Base-by-base conservation (phyloP, 768 basidiomycete genomes). In the Ramaria sp. region DNA sequence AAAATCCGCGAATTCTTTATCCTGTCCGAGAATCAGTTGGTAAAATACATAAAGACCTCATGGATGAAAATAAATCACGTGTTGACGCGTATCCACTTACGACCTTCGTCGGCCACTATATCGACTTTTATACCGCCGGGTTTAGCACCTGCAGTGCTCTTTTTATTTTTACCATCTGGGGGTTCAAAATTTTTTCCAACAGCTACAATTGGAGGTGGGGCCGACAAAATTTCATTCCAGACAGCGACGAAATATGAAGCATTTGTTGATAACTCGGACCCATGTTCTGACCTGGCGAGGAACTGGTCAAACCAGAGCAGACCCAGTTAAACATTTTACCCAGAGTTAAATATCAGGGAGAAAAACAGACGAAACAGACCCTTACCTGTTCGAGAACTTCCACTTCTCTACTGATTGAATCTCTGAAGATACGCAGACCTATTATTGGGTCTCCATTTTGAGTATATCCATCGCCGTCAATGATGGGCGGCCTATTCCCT, bases 61-160 rank as follows among this genome's bases (percentile, higher is more conserved):
- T 30, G 31, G 49, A 17, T 12, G 10, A 15, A 27, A 20, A 24
- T n/a, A 31, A 80, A 85, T 66, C 65, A 91, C 91, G 91, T 92
- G 69, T 92, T 93, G 37, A 93, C 79, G 62, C 90, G 78, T 41
- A 90, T 82, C 92, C 92, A 95, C 3, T 73, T 71, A 22, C 77
- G 71, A 1, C 91, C 91, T 43, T 82, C 78, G 20, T 87, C 81
- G 1, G 84, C 83, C 13, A 92, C 82, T 13, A 93, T 75, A 63
- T 94, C 91, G 0, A 94, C 83, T 63, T 93, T 92, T 42, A 83
- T 76, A 6, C 74, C 73, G 0, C 69, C 67, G 22, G 67, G 60
- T 50, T 66, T 65, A 60, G 64, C 33, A 43, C 52, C 38, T n/a
- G 66, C 9, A 57, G 61, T 6, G 58, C n/a, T 17, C 59, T 59